Conservation (phyloP, 352 stramenopile genomes). For the Thalassiosira allenii region DNA sequence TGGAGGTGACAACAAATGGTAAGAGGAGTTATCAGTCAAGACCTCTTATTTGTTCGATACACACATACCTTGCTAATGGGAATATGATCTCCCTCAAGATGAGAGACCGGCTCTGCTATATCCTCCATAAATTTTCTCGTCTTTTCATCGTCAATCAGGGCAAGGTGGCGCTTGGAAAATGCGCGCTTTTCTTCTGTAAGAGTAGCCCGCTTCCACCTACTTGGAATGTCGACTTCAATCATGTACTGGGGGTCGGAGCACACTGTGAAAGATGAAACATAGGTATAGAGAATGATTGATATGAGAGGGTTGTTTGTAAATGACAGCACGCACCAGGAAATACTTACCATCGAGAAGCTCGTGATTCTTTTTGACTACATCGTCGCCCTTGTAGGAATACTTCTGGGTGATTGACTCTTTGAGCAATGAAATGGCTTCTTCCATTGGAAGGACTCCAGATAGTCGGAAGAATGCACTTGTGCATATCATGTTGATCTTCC, state of each 20-base stretch:
- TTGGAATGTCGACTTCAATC: constrained; percentile 69
- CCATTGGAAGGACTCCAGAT: constrained; percentile 69
- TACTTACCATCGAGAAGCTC: constrained; percentile 66
- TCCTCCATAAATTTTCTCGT: constrained; percentile 78
- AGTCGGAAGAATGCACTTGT: constrained; percentile 77
- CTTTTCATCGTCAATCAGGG: constrained; percentile 75
- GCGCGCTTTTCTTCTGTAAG: constrained; percentile 54
- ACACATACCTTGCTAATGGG: constrained; percentile 64
- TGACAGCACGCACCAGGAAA: too few relatives aligned
- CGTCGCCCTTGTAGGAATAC: constrained; percentile 81
- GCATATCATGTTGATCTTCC: constrained; percentile 85
- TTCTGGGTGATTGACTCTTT: constrained; percentile 75
- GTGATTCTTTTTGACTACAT: constrained; percentile 81
- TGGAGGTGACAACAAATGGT: neutral
- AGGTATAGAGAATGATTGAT: neutral
- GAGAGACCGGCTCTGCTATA: constrained; percentile 63
- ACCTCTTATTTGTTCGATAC: too few relatives aligned
- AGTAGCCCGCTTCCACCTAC: constrained; percentile 58
- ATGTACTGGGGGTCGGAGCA: constrained; percentile 67
- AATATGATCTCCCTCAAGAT: constrained; percentile 75
- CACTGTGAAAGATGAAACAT: constrained; percentile 35
- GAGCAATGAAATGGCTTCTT: constrained; percentile 71
- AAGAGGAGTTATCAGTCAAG: too few relatives aligned
- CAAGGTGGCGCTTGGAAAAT: constrained; percentile 62
- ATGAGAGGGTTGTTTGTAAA: too few relatives aligned